A percentile compares a stretch with the other conserved stretches of the same genome.
Conservation (phyloP, 108 stramenopile species). For the Skeletonema marinoi region DNA sequence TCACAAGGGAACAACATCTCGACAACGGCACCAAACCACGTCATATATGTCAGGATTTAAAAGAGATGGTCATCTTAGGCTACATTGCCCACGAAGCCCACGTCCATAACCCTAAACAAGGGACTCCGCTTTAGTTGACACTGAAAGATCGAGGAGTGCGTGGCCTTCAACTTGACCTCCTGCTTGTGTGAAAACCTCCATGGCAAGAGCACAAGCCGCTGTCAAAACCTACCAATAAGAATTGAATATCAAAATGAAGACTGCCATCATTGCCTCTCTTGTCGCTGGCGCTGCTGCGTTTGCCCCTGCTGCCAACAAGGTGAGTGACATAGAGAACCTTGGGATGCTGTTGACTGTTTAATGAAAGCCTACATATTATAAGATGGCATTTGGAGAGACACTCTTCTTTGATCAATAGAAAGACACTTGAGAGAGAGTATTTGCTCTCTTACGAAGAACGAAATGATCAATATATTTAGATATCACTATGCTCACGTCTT, state of each 20-base stretch:
- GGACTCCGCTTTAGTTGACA: neutral
- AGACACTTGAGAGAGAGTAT: neutral
- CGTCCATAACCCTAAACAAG: neutral
- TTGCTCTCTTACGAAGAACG: neutral
- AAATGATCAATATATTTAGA: neutral
- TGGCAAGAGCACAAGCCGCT: neutral
- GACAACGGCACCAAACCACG: no score
- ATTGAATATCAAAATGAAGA: conserved; percentile 48
- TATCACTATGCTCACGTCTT: neutral
- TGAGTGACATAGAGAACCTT: neutral
- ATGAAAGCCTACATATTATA: no score
- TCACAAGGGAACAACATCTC: neutral
- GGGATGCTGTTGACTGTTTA: no score
- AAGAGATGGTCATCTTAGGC: neutral
- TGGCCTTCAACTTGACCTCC: neutral
- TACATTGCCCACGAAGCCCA: neutral
- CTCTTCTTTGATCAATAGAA: neutral
- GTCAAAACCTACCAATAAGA: neutral
- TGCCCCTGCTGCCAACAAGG: conserved; percentile 31
- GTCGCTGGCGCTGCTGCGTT: conserved; percentile 55
- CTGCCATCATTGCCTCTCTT: conserved; percentile 57
- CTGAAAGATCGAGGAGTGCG: conserved; percentile 5
- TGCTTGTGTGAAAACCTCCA: neutral
- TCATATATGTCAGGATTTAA: no score
- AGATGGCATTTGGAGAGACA: neutral